Base-by-base conservation (phyloP, 176 grass and related monocot species). In the Themeda triandra region DNA sequence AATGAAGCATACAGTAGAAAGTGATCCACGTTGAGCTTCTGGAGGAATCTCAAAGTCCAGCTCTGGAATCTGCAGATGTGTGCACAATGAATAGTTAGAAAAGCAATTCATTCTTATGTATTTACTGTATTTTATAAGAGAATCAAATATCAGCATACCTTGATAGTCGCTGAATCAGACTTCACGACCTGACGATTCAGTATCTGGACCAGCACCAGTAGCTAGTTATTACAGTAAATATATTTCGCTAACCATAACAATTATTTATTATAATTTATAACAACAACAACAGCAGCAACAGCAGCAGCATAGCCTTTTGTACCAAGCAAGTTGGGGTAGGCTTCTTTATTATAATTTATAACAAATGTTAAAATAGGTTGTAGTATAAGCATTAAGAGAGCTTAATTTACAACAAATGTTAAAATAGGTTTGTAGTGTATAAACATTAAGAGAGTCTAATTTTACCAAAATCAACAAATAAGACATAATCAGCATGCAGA, bases 131-230 rank as follows among this genome's bases (percentile, higher is more conserved):
- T 66, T 2, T 54, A 69, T n/a, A 8, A 21, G 2, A 85, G 66
- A 29, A 21, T 35, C 65, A 90, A 9, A 41, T 23, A 58, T 65
- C 66, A 82, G 3, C 53, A 51, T 85, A 98, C 95, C 89, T 92
- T 98, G 46, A 98, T 93, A 92, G 89, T 93, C 82, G 96, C 96
- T 80, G 91, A 98, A 84, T 98, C 96, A 83, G 96, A 98, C 85
- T 98, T 95, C 60, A 98, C 91, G 12, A 98, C 93, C 83, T 98
- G 96, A 11, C 96, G 89, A 84, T 98, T 93, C 80, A 98, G 79
- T 28, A 95, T 45, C 96, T 98, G 91, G 70, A 83, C 23, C 44
- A 83, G 49, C 39, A 81, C 79, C 71, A 42, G 6, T 71, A 74
- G 69, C 80, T 83, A 87, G 68, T 75, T 23, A 78, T 8, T 17